These are phyloP conservation scores for Sporisorium exsertum DNA, from an alignment of 1,284 basidiomycete genomes.

Conservation along the genomic window DNA sequence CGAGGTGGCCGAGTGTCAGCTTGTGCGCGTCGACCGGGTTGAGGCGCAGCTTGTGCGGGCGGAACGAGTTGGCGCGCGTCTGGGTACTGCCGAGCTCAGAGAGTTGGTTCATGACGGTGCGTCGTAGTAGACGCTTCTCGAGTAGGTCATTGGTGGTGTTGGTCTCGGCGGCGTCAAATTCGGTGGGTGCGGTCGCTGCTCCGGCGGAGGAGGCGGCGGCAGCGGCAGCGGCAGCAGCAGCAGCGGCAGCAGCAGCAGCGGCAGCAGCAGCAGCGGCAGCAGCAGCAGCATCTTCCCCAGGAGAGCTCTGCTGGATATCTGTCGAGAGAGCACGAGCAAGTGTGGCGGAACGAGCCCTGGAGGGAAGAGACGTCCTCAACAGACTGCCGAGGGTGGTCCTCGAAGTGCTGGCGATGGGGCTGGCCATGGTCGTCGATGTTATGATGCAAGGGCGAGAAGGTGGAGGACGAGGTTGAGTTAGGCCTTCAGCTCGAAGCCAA, in stretches of 20 bases:
- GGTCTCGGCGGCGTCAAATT: too few species aligned
- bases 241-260: neutral
- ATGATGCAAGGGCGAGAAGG: neutral
- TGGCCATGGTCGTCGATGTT: conserved; percentile 34
- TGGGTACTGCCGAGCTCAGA: conserved; percentile 82
- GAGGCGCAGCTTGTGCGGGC: conserved; percentile 79
- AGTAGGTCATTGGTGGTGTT: conserved; percentile 25
- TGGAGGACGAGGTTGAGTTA: too few species aligned
- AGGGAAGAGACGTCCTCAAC: conserved; percentile 20
- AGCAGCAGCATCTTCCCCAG: conserved; percentile 9
- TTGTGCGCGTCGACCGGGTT: conserved; percentile 76
- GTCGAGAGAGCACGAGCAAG: conserved; percentile 23
- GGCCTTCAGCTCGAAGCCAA: too few species aligned
- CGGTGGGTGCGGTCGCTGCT: neutral
- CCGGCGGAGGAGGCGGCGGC: conserved; percentile 1
- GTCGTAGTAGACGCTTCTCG: conserved; percentile 45
- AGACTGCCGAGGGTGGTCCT: conserved; percentile 44
- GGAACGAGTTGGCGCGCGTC: conserved; percentile 78
- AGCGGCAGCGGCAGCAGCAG: neutral
- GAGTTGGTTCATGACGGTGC: conserved; percentile 74
- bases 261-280: neutral
- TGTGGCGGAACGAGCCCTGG: conserved; percentile 6
- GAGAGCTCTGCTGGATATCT: conserved; percentile 7
- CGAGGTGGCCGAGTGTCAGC: conserved; percentile 85
- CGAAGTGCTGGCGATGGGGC: conserved; percentile 51